Conservation (phyloP, 2,329 filamentous ascomycete species). For the Coleophoma cylindrospora region DNA sequence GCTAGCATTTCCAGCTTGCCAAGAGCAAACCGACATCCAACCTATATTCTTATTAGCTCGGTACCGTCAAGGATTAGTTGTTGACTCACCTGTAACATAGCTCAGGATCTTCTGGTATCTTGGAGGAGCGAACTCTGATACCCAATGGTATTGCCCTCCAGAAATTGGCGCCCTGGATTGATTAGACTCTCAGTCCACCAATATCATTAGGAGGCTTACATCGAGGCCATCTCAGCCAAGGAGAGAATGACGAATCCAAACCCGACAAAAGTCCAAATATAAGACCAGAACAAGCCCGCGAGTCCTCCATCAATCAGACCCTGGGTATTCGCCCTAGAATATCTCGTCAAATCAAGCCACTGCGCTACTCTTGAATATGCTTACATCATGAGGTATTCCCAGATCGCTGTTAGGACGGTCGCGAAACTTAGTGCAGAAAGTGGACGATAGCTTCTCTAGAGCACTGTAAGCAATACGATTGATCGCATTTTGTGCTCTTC, state of each 20-base stretch:
- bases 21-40: slow-evolving; percentile 39
- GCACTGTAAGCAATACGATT: neutral
- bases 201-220: slow-evolving; percentile 4
- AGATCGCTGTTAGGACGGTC: slow-evolving; percentile 32
- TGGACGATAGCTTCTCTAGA: slow-evolving; percentile 33
- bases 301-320: slow-evolving; percentile 14
- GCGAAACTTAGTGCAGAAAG: slow-evolving; percentile 35
- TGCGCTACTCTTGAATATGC: neutral
- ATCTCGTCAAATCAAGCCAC: neutral
- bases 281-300: slow-evolving; percentile 34
- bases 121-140: slow-evolving; percentile 44
- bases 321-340: slow-evolving; percentile 24
- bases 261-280: slow-evolving; percentile 26
- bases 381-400: slow-evolving; percentile 34
- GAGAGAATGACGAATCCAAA: slow-evolving; percentile 10
- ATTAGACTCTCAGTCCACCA: too few relatives aligned
- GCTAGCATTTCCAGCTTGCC: slow-evolving; percentile 37
- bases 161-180: slow-evolving; percentile 40
- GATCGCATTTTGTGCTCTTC: too few relatives aligned
- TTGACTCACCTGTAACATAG: slow-evolving; percentile 38
- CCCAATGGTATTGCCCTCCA: slow-evolving; percentile 54
- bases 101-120: slow-evolving; percentile 45
- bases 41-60: slow-evolving; percentile 20
- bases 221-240: slow-evolving; percentile 21
- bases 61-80: neutral